These are phyloP conservation scores for Saururus chinensis DNA, from an alignment of 164 flowering plant genomes.

Conservation along the genomic window DNA sequence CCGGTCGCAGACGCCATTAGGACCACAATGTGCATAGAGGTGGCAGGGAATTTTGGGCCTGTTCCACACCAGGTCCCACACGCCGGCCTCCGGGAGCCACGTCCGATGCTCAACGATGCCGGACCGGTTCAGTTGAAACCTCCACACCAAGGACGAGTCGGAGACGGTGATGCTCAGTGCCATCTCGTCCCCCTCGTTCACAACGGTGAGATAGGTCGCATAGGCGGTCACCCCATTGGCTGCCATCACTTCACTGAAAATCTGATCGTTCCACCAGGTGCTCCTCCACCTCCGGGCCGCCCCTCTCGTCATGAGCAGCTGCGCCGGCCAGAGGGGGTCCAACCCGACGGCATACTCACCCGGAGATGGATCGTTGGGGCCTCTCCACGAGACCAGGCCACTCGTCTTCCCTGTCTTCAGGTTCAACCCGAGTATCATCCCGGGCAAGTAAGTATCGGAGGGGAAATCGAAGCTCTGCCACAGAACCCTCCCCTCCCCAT, in stretches of 20 bases:
- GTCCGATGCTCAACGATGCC: conserved; percentile 1
- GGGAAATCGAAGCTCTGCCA: conserved; percentile 16
- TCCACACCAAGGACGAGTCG: background rate
- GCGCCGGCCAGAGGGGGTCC: conserved; percentile 1
- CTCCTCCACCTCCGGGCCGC: background rate
- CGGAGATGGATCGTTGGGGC: conserved; percentile 1
- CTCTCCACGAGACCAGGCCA: background rate
- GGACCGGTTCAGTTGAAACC: background rate
- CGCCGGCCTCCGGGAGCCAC: background rate
- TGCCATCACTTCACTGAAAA: background rate
- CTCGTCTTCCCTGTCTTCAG: background rate
- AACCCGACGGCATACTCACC: background rate
- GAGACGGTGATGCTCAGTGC: background rate
- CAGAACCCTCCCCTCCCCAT: background rate
- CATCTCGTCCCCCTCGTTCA: background rate
- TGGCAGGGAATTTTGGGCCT: background rate
- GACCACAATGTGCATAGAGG: background rate
- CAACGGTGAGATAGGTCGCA: background rate
- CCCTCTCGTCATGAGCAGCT: background rate
- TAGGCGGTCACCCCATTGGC: background rate
- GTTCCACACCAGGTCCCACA: background rate
- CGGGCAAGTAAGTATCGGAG: conserved; percentile 4
- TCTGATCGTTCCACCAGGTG: background rate
- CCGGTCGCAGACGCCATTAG: background rate
- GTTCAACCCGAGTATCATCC: conserved; percentile 7